Conservation (phyloP, 495 filamentous ascomycete species). For the Daldinia concentrica region DNA sequence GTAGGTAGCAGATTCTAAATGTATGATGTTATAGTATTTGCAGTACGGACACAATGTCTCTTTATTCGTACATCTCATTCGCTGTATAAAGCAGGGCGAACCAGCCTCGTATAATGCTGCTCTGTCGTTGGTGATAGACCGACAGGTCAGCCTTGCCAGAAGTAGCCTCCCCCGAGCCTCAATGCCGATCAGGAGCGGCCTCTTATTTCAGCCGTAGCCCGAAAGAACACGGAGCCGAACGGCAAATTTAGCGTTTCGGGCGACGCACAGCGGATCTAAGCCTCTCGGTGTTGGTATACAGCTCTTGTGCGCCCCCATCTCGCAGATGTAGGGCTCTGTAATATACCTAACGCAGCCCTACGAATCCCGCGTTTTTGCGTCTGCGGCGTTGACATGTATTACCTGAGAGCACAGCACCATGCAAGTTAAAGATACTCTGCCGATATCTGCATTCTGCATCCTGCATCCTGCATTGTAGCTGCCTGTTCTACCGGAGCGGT, state of each 20-base stretch:
- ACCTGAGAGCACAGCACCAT: not conserved
- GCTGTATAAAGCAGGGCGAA: not conserved
- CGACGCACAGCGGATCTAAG: slow-evolving; percentile 14
- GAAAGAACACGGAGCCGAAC: slow-evolving; percentile 10
- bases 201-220: slow-evolving; percentile 8
- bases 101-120: not conserved
- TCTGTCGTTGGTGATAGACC: slow-evolving; percentile 12
- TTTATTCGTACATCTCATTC: not conserved
- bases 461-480: not conserved
- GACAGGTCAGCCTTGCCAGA: slow-evolving; percentile 18
- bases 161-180: slow-evolving; percentile 23
- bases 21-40: not conserved
- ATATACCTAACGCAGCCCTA: slow-evolving; percentile 13
- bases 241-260: slow-evolving; percentile 3
- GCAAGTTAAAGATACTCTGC: not conserved
- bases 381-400: not conserved
- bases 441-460: not conserved
- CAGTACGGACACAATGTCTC: not conserved
- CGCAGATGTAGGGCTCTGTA: slow-evolving; percentile 10
- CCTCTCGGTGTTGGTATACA: slow-evolving; percentile 22
- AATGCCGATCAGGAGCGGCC: slow-evolving; percentile 19
- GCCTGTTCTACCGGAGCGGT: not conserved
- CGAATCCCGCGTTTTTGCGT: slow-evolving; percentile 5
- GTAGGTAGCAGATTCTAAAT: not conserved
- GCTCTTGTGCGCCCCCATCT: slow-evolving; percentile 30